Percentiles rank a stretch among this genome's conserved stretches.
Conservation (phyloP, 2,329 filamentous ascomycete species). For the Periconia sp. region DNA sequence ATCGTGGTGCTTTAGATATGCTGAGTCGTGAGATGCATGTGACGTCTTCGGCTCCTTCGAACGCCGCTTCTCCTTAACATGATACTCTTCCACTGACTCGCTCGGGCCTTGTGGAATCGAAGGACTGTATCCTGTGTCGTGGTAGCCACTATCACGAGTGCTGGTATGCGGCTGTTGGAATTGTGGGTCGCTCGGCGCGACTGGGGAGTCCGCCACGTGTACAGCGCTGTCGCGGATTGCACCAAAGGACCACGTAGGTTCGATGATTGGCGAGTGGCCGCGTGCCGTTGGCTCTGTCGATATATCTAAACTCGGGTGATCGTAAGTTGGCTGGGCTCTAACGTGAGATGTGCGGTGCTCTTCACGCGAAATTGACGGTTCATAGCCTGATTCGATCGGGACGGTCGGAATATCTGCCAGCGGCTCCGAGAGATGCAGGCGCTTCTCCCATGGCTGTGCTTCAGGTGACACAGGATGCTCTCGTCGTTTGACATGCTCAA, state of each 20-base stretch:
- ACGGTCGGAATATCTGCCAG: conserved; percentile 9
- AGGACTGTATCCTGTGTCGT: conserved; percentile 30
- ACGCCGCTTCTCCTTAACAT: conserved; percentile 22
- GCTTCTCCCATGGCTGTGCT: conserved; percentile 42
- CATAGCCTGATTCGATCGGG: conserved; percentile 11
- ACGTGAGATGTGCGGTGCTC: conserved; percentile 4
- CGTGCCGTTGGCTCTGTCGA: conserved; percentile 9
- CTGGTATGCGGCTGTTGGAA: conserved; percentile 31
- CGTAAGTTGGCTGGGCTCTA: conserved; percentile 2
- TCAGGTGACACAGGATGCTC: conserved; percentile 39
- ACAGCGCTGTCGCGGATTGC: conserved; percentile 54
- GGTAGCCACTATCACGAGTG: conserved; percentile 53
- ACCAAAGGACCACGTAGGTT: conserved; percentile 46
- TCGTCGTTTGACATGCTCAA: conserved; percentile 39
- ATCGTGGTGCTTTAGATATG: conserved; percentile 11
- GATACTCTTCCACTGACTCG: conserved; percentile 21
- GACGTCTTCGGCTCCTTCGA: conserved; percentile 31
- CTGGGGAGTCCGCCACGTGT: conserved; percentile 53
- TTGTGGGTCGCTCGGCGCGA: conserved; percentile 34
- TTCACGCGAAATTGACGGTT: background rate
- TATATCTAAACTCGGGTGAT: conserved; percentile 2
- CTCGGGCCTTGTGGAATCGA: conserved; percentile 15
- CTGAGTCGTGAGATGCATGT: conserved; percentile 7
- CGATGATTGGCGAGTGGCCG: conserved; percentile 16
- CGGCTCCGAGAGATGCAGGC: conserved; percentile 33